A percentile compares a stretch with the other conserved stretches of the same genome.
phyloP scores from a whole-genome alignment of 1,284 basidiomycete genomes.

The Vanrija pseudolonga region DNA sequence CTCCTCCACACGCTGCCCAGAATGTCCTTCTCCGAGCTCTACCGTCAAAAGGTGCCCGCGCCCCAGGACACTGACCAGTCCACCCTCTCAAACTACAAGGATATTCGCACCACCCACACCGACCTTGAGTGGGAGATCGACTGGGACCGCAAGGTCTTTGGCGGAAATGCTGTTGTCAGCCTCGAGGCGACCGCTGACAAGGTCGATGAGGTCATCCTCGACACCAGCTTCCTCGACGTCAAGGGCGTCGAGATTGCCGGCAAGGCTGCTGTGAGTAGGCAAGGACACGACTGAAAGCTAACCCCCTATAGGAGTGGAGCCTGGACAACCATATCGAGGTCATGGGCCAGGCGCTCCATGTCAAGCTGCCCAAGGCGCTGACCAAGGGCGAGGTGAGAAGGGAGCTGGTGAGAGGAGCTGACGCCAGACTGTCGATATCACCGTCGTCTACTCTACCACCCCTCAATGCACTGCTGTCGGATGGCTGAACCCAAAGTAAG shows the following conservation, averaged over 20 bases:
- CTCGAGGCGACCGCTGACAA: conserved; percentile 56
- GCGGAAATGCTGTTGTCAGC: conserved; percentile 64
- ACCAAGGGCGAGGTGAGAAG: conserved; percentile 36
- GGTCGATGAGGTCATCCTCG: conserved; percentile 70
- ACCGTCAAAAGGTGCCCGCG: conserved; percentile 4
- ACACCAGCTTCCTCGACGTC: conserved; percentile 72
- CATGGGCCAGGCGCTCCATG: conserved; percentile 47
- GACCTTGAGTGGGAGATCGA: conserved; percentile 79
- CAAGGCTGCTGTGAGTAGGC: conserved; percentile 52
- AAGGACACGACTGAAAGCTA: conserved; percentile 1
- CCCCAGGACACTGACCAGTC: conserved; percentile 58
- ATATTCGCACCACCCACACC: conserved; percentile 65
- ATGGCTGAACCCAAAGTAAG: conserved; percentile 81
- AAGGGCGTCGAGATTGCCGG: conserved; percentile 58
- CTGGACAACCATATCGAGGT: conserved; percentile 42
- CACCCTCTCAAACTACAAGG: conserved; percentile 73
- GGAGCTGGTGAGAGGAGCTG: conserved; percentile 53
- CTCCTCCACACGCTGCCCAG: not conserved
- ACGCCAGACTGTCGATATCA: conserved; percentile 57
- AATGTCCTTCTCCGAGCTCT: conserved; percentile 37
- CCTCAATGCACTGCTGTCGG: conserved; percentile 79
- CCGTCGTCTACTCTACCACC: conserved; percentile 70
- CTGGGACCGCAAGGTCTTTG: conserved; percentile 64
- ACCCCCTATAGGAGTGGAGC: conserved; percentile 57
- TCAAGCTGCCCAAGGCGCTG: conserved; percentile 40